Conservation (phyloP, 331 rosid species). For the Malus hybrid region DNA sequence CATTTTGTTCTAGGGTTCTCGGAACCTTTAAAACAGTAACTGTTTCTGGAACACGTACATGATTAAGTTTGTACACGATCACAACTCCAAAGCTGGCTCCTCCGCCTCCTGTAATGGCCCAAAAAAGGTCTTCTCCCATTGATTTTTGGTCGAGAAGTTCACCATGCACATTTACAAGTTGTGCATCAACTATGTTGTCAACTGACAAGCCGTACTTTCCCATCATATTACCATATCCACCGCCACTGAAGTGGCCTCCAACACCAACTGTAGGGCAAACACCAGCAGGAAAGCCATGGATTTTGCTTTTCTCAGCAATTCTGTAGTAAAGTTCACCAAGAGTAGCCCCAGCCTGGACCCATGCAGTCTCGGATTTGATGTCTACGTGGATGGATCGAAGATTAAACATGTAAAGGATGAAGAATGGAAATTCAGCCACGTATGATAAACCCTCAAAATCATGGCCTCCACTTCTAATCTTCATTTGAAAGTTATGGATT, state of each 20-base stretch:
- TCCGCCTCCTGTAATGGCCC: conserved; percentile 73
- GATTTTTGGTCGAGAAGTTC: conserved; percentile 29
- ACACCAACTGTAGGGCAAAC: neutral
- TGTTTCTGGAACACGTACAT: conserved; percentile 44
- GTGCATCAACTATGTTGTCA: too few species aligned
- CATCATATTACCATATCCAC: too few species aligned
- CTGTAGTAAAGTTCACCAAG: conserved; percentile 11
- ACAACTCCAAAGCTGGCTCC: conserved; percentile 68
- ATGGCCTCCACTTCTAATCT: conserved; percentile 64
- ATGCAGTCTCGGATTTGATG: conserved; percentile 21
- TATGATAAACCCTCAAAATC: conserved; percentile 64
- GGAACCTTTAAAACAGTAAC: conserved; percentile 46
- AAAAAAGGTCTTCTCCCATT: conserved; percentile 66
- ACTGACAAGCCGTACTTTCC: too few species aligned
- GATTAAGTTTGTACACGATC: conserved; percentile 31
- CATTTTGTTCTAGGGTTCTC: conserved; percentile 34
- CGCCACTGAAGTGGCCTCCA: neutral
- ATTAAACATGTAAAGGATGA: conserved; percentile 55
- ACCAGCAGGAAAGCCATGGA: neutral
- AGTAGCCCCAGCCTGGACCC: conserved; percentile 48
- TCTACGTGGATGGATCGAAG: conserved; percentile 34
- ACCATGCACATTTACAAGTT: conserved; percentile 34
- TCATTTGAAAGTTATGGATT: conserved; percentile 28
- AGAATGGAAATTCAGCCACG: conserved; percentile 34
- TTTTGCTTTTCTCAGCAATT: neutral